phyloP scores from a whole-genome alignment of 139 green algal species.

The Tetraselmis striata region DNA sequence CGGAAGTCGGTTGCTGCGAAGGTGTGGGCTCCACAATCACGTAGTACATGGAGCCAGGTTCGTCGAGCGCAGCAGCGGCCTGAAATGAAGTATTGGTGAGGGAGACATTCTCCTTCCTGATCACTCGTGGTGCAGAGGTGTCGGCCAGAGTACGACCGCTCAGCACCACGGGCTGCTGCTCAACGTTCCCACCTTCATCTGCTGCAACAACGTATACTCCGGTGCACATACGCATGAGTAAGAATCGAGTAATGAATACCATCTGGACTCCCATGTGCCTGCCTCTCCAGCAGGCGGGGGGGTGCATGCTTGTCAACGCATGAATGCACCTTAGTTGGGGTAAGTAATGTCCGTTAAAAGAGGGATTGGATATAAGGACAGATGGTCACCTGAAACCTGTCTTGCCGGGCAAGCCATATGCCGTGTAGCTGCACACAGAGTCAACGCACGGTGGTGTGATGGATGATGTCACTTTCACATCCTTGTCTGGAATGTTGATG shows the following conservation, averaged over 20 bases:
- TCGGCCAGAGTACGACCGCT: neutral
- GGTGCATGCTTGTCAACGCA: too few species aligned
- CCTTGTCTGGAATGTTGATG: neutral
- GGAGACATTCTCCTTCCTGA: neutral
- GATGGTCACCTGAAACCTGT: neutral
- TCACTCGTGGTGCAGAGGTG: neutral
- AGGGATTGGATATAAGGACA: too few species aligned
- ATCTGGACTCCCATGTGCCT: too few species aligned
- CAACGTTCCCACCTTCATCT: neutral
- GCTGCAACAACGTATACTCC: neutral
- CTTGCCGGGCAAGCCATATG: neutral
- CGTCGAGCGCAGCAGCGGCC: neutral
- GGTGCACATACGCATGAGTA: too few species aligned
- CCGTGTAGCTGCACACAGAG: neutral
- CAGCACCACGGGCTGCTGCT: neutral
- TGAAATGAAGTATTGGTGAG: neutral
- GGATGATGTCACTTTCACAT: neutral
- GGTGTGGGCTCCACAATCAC: neutral
- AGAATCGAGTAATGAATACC: too few species aligned
- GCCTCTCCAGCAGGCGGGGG: too few species aligned
- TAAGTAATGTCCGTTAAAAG: too few species aligned
- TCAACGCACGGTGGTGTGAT: neutral
- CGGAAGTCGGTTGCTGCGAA: neutral
- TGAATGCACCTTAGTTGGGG: too few species aligned
- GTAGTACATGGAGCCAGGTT: neutral